A percentile compares a stretch with the other conserved stretches of the same genome.
phyloP scores from a whole-genome alignment of 169 alveolate species.

The Plasmodium chabaudi region DNA sequence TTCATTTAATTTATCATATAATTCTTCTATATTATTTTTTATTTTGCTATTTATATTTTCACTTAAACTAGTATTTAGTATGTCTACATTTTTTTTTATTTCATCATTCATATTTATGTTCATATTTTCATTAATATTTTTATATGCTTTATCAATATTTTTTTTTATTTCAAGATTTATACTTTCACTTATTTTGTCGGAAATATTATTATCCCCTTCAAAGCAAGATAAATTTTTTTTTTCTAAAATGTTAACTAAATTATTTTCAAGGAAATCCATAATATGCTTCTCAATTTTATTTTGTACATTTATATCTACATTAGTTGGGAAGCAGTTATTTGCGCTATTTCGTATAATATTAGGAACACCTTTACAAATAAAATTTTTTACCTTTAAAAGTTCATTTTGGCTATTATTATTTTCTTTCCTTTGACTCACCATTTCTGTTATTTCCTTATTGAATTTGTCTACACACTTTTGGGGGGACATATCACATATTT shows the following conservation, averaged over 20 bases:
- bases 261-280: constrained; percentile 16
- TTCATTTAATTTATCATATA: not conserved
- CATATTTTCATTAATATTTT: constrained; percentile 6
- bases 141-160: constrained; percentile 10
- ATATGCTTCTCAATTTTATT: constrained; percentile 29
- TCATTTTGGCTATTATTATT: not conserved
- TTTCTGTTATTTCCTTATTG: not conserved
- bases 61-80: not conserved
- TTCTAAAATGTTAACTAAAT: constrained; percentile 5
- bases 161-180: constrained; percentile 28
- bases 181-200: constrained; percentile 26
- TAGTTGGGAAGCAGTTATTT: constrained; percentile 14
- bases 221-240: not conserved
- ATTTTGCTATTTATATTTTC: constrained; percentile 12
- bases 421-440: not conserved
- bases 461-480: not conserved
- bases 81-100: constrained; percentile 41
- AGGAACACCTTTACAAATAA: constrained; percentile 31
- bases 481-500: not conserved
- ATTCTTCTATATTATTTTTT: constrained; percentile 3
- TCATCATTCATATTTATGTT: constrained; percentile 27
- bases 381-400: not conserved
- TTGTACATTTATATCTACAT: constrained; percentile 27
- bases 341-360: constrained; percentile 20
- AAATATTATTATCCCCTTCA: not conserved